Conservation (phyloP, 2,329 filamentous ascomycete genomes). For the Venturia oleaginea region DNA sequence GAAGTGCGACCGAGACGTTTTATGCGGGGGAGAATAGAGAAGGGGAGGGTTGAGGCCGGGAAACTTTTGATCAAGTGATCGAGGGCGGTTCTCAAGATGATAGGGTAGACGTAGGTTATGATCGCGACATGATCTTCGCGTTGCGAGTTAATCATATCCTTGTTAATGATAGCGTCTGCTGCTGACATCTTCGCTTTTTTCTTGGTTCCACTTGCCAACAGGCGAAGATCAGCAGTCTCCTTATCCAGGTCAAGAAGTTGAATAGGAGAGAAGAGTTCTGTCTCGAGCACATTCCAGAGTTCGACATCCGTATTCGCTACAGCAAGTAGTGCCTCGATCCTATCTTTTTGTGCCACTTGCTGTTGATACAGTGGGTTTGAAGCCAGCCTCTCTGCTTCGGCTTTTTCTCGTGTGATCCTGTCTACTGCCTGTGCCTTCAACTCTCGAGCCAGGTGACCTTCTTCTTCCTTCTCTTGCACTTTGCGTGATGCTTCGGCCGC, state of each 20-base stretch:
- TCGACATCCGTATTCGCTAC: slow-evolving; percentile 51
- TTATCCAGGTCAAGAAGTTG: slow-evolving; percentile 4
- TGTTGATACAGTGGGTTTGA: slow-evolving; percentile 14
- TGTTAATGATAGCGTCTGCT: no score
- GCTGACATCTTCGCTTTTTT: background rate
- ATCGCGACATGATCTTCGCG: slow-evolving; percentile 37
- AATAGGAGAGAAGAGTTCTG: slow-evolving; percentile 50
- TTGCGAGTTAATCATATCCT: background rate
- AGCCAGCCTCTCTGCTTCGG: slow-evolving; percentile 4
- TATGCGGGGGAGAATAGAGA: slow-evolving; percentile 56
- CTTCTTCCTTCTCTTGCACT: slow-evolving; percentile 2
- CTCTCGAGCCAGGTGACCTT: slow-evolving; percentile 39
- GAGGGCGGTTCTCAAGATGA: slow-evolving; percentile 50
- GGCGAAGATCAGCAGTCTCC: background rate
- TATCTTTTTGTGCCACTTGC: slow-evolving; percentile 7
- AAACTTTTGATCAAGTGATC: slow-evolving; percentile 51
- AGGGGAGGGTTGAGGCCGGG: slow-evolving; percentile 48
- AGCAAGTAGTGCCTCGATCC: slow-evolving; percentile 45
- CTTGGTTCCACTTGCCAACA: background rate
- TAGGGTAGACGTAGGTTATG: slow-evolving; percentile 56
- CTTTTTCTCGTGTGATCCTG: background rate
- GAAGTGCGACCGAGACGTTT: slow-evolving; percentile 60
- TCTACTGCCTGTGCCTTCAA: background rate
- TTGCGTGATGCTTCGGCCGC: slow-evolving; percentile 5
- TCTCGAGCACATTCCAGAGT: slow-evolving; percentile 58